Evolutionary conservation across 2,329 filamentous ascomycete genomes (phyloP).

Genomic region (Sphaerulina vaccinii): DNA sequence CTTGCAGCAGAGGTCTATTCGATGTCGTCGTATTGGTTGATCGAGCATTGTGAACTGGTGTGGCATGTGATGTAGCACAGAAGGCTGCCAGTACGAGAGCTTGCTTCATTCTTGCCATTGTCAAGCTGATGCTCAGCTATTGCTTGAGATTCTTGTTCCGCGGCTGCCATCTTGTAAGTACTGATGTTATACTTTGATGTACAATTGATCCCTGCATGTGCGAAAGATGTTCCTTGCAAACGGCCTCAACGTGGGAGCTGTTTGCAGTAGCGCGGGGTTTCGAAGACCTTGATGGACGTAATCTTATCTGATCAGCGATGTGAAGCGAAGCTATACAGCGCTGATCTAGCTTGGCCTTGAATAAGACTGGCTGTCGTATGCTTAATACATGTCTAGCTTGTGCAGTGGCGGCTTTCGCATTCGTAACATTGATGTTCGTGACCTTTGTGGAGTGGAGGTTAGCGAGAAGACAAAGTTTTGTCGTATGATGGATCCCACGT

Average conservation of each 20-base stretch:
- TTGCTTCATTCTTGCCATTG: not conserved
- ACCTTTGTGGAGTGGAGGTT: not conserved
- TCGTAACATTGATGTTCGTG: not conserved
- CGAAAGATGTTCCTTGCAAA: too few relatives aligned
- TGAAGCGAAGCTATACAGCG: not conserved
- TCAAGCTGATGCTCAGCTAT: not conserved
- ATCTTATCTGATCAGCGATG: not conserved
- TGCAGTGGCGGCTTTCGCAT: too few relatives aligned
- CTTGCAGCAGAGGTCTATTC: conserved; percentile 2
- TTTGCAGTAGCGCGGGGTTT: not conserved
- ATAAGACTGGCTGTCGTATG: not conserved
- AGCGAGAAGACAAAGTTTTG: too few relatives aligned
- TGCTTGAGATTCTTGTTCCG: not conserved
- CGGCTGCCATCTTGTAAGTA: not conserved
- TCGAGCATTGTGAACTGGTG: not conserved
- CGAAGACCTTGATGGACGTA: not conserved
- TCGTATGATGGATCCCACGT: too few relatives aligned
- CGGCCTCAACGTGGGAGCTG: not conserved
- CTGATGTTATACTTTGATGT: too few relatives aligned
- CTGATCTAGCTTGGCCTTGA: not conserved
- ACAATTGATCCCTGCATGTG: too few relatives aligned
- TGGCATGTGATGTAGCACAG: not conserved
- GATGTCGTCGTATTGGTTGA: not conserved
- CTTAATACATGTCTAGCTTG: not conserved
- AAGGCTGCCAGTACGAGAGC: not conserved